Evolutionary conservation across 371 early-diverging fungal genomes (phyloP), one percentile per base, ranked within the genome.

Genomic region (Apophysomyces variabilis): DNA sequence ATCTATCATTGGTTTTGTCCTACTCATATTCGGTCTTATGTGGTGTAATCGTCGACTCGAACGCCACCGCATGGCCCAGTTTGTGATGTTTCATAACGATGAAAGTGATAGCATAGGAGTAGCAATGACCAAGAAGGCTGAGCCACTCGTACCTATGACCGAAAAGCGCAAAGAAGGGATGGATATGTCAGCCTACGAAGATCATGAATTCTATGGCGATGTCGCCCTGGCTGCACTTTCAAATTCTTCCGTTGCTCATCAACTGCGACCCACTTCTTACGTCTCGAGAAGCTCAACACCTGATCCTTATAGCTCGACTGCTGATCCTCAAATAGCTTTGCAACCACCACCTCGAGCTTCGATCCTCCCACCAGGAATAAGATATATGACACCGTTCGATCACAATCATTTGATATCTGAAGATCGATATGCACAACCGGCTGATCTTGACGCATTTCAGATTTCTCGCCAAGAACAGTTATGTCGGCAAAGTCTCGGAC

Each of bases 161-260:
- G 21, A n/a, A 18, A 50, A 50, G 21, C 8, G 4, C 21, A 21
- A 18, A 21, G 21, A 16, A 50, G 54, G 21, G 18, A 50, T 50
- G 8, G 54, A 21, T 3, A 21, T 35, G 9, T 50, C 54, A 7
- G 54, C 21, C 35, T 50, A 50, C 6, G 54, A 50, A 8, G 54
- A 50, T 21, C 4, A 50, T 21, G 21, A 50, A 11, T 50, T 50
- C 21, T 50, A 50, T 11, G 54, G 54, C 1, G 54, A 50, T 21
- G 54, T 50, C 21, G 54, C 54, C n/a, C 54, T 50, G 16, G 54
- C 54, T 21, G 54, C 54, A 18, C 54, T 50, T 8, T 50, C 54
- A 5, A n/a, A 9, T 18, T 50, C 54, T 11, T 21, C 54, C 5
- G 21, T 7, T 4, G 9, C 35, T 7, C 21, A 16, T 6, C 7